Conservation (phyloP, 2,329 filamentous ascomycete species). For the Botrytis fabae region DNA sequence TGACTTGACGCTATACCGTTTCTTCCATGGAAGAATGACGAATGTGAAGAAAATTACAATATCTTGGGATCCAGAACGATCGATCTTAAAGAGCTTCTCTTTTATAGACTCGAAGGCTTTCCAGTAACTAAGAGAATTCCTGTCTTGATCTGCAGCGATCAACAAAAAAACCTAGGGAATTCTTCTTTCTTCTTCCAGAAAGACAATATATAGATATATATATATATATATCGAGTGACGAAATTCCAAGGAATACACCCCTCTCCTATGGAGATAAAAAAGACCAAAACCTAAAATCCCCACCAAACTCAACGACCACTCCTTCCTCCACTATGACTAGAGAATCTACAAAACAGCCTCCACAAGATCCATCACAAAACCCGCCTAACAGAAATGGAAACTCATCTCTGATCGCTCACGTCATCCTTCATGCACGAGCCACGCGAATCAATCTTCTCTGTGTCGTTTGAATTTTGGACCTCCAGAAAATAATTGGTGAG, state of each 20-base stretch:
- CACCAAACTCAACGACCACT: not conserved
- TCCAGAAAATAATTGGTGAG: accelerated
- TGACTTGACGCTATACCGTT: not conserved
- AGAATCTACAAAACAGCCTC: accelerated
- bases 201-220: not conserved
- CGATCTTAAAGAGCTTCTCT: not conserved
- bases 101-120: not conserved
- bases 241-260: not conserved
- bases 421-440: not conserved
- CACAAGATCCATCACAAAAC: not conserved
- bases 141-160: not conserved
- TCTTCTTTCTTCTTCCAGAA: not conserved
- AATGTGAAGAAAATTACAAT: not conserved
- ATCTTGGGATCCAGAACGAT: not conserved
- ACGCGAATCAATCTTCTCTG: not conserved
- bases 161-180: too few species aligned
- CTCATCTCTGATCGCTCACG: too few species aligned
- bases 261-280: not conserved
- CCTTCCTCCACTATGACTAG: not conserved
- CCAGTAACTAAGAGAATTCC: accelerated
- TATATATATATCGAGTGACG: not conserved
- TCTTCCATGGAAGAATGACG: not conserved
- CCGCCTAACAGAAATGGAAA: too few species aligned
- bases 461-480: too few species aligned
- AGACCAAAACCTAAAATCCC: not conserved